Evolutionary conservation across 1,139 yeast species (phyloP).

Genomic region (Scheffersomyces insectosa): DNA sequence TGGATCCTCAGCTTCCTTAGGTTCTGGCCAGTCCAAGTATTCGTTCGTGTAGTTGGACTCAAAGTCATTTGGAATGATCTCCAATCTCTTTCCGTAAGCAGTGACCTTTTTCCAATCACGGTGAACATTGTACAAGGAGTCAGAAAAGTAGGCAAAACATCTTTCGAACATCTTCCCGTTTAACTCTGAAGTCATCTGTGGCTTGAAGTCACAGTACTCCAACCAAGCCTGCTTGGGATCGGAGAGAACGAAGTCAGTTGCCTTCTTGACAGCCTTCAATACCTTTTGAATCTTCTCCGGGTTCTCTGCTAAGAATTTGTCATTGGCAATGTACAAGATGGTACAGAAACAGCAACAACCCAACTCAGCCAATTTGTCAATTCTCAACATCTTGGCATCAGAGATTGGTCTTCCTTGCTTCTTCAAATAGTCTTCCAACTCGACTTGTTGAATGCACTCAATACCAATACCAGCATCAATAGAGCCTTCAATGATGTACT

Average conservation of each 20-base stretch:
- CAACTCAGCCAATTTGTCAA: slow-evolving; percentile 56
- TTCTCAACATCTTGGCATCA: slow-evolving; percentile 58
- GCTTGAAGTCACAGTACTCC: slow-evolving; percentile 50
- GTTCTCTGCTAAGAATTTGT: slow-evolving; percentile 47
- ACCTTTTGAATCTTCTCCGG: slow-evolving; percentile 49
- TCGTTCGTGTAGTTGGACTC: slow-evolving; percentile 53
- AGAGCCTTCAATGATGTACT: slow-evolving; percentile 53
- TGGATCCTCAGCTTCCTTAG: slow-evolving; percentile 49
- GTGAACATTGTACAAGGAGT: slow-evolving; percentile 52
- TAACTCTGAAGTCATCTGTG: slow-evolving; percentile 43
- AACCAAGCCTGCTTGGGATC: slow-evolving; percentile 49
- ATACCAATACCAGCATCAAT: slow-evolving; percentile 62
- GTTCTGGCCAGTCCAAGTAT: slow-evolving; percentile 51
- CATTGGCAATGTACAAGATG: slow-evolving; percentile 55
- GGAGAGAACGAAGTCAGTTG: slow-evolving; percentile 48
- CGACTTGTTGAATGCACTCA: slow-evolving; percentile 61
- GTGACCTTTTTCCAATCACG: slow-evolving; percentile 61
- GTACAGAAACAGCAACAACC: slow-evolving; percentile 66
- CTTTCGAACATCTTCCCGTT: slow-evolving; percentile 51
- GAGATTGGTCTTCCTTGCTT: slow-evolving; percentile 43
- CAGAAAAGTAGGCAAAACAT: slow-evolving; percentile 57
- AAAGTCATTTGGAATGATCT: slow-evolving; percentile 51
- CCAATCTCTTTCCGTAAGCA: slow-evolving; percentile 54
- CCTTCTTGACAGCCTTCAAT: slow-evolving; percentile 49
- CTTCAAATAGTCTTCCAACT: slow-evolving; percentile 52